phyloP scores from a whole-genome alignment of 2,329 filamentous ascomycete genomes.

The Sphaceloma murrayae region DNA sequence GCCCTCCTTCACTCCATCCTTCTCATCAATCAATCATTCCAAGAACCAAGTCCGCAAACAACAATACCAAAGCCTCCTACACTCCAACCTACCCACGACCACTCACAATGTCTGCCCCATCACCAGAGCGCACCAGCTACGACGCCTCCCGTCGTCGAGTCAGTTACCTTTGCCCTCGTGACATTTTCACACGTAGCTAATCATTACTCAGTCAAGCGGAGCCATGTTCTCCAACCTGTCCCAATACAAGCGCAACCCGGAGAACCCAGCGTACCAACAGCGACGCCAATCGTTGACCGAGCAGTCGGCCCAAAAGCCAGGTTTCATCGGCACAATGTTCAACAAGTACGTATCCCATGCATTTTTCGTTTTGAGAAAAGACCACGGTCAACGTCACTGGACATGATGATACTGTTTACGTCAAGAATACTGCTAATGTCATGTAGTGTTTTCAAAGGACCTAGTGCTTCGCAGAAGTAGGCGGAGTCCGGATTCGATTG shows the following conservation, averaged over 20 bases:
- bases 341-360: slow-evolving; percentile 17
- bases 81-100: neutral
- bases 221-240: slow-evolving; percentile 20
- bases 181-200: neutral
- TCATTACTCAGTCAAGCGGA: slow-evolving; percentile 8
- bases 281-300: slow-evolving; percentile 19
- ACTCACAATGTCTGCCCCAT: slow-evolving; percentile 18
- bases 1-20: neutral
- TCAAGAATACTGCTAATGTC: too few species aligned
- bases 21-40: neutral
- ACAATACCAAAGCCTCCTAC: neutral
- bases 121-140: slow-evolving; percentile 12
- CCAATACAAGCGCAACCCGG: slow-evolving; percentile 19
- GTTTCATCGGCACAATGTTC: slow-evolving; percentile 20
- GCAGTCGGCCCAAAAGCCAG: slow-evolving; percentile 16
- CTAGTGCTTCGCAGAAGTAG: too few species aligned
- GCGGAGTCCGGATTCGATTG: too few species aligned
- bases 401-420: too few species aligned
- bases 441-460: too few species aligned
- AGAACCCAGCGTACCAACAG: slow-evolving; percentile 18
- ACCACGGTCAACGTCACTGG: neutral
- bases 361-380: slow-evolving; percentile 5
- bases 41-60: neutral
- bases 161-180: neutral
- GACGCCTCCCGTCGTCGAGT: slow-evolving; percentile 17